Percentiles rank a stretch among this genome's conserved stretches.
phyloP scores from a whole-genome alignment of 1,139 yeast genomes.

The Blastobotrys persicus region DNA sequence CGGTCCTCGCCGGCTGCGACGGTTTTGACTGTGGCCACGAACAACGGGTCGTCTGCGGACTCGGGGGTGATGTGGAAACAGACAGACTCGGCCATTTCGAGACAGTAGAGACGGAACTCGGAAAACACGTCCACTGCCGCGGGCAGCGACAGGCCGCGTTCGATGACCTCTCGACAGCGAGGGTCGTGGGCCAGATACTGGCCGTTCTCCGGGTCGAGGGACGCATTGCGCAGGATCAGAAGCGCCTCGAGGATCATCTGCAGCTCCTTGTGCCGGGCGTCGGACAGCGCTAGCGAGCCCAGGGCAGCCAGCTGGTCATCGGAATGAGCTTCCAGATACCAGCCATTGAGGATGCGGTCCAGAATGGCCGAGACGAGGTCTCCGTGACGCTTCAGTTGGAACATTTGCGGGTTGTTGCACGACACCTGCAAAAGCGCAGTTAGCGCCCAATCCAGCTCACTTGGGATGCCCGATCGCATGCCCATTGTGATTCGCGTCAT shows the following conservation, averaged over 20 bases:
- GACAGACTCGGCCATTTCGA: conserved; percentile 82
- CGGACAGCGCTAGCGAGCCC: conserved; percentile 20
- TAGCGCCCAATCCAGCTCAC: conserved; percentile 67
- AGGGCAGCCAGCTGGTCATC: conserved; percentile 11
- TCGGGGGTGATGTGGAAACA: conserved; percentile 81
- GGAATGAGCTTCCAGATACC: conserved; percentile 6
- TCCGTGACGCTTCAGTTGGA: conserved; percentile 50
- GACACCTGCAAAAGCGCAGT: conserved; percentile 58
- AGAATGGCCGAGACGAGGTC: conserved; percentile 53
- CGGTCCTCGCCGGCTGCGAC: conserved; percentile 34
- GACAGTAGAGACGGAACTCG: conserved; percentile 66
- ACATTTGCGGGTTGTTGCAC: conserved; percentile 46
- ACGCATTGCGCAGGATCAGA: conserved; percentile 71
- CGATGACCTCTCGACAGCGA: conserved; percentile 38
- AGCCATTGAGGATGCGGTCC: conserved; percentile 19
- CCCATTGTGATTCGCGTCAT: conserved; percentile 62
- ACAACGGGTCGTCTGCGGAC: conserved; percentile 45
- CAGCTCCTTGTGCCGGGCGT: conserved; percentile 36
- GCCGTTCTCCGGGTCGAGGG: conserved; percentile 81
- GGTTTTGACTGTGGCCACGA: conserved; percentile 27
- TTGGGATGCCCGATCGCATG: conserved; percentile 54
- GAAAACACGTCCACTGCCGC: conserved; percentile 41
- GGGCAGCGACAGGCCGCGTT: conserved; percentile 47
- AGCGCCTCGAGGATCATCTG: conserved; percentile 59
- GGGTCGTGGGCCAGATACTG: conserved; percentile 65